Base-by-base conservation (phyloP, 257 asterid genomes). In the Nicotiana noctiflora region DNA sequence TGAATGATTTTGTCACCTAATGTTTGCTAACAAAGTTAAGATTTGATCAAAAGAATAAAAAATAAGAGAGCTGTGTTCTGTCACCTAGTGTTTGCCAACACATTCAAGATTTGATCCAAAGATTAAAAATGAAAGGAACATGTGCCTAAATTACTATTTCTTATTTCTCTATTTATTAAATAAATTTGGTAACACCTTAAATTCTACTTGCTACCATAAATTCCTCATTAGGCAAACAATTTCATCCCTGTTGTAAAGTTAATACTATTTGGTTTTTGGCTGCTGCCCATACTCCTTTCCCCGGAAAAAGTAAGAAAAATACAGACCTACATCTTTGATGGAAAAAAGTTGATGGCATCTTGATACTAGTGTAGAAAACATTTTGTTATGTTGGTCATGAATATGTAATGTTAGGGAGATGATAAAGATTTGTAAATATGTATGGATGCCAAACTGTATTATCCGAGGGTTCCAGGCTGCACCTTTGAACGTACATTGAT, bases 1-100 rank as follows among this genome's bases (percentile, higher is more conserved):
- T 37, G 31, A 29, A 53, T 53, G 63, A 74, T 53, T 83, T 83
- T 67, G 78, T 83, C 44, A 3, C 63, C 77, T 19, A 25, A 49
- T 19, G 5, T 29, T 52, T 76, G 76, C 81, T 68, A 11, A 40
- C 29, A 61, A 67, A 76, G 67, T 44, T 62, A 49, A 49, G 44
- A 74, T 74, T 14, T 74, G 61, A 14, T 74, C 1, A 2, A 74
- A 74, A 46, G 61, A 49, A 74, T 49, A 49, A 49, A 74, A 74
- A 74, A 49, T 74, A 74, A 57, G 40, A 23, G 60, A 9, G 78
- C 7, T 74, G 31, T 49, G 79, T 74, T 57, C 62, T 15, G 79
- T 49, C 78, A 74, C 61, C 79, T 74, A 49, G 44, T 32, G 17
- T 72, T 72, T 46, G 77, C 23, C 14, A 72, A 21, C 60, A 25